phyloP scores from a whole-genome alignment of 306 rosid species.

The Vigna reflexopilosa region DNA sequence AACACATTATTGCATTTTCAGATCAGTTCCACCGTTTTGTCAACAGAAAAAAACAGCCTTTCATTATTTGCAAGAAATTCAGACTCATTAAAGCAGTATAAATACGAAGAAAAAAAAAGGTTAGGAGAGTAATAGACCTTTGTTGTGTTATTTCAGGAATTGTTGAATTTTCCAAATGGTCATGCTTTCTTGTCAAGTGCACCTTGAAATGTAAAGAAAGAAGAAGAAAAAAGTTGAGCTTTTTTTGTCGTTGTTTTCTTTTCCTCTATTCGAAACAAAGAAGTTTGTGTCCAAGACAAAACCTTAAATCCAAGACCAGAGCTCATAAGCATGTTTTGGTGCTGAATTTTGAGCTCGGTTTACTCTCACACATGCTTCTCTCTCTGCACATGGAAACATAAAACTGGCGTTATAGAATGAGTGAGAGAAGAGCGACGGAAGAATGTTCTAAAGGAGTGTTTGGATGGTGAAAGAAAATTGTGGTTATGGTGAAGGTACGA shows the following conservation, averaged over 20 bases:
- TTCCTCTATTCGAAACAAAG: neutral
- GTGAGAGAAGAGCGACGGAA: neutral
- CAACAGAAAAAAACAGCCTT: neutral
- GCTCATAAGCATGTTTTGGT: slow-evolving; percentile 5
- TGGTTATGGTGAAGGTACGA: neutral
- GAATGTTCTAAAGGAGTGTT: slow-evolving; percentile 25
- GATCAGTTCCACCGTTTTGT: slow-evolving; percentile 35
- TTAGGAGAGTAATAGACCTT: slow-evolving; percentile 11
- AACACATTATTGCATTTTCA: slow-evolving; percentile 42
- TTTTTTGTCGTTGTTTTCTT: neutral
- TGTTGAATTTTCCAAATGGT: slow-evolving; percentile 33
- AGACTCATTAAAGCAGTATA: neutral
- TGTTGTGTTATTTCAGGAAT: slow-evolving; percentile 31
- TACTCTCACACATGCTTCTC: neutral
- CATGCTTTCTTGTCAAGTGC: slow-evolving; percentile 29
- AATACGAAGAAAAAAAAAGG: neutral
- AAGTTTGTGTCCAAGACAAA: slow-evolving; percentile 7
- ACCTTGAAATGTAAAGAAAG: slow-evolving; percentile 22
- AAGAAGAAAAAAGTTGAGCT: neutral
- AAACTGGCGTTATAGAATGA: slow-evolving; percentile 1
- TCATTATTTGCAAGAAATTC: neutral
- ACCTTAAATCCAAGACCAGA: slow-evolving; percentile 26
- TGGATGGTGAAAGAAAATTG: slow-evolving; percentile 10
- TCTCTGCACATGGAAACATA: slow-evolving; percentile 21
- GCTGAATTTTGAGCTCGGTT: slow-evolving; percentile 34